Percentiles rank a stretch among this genome's conserved stretches.
Conservation (phyloP, 495 filamentous ascomycete species). For the Penicillium angulare region DNA sequence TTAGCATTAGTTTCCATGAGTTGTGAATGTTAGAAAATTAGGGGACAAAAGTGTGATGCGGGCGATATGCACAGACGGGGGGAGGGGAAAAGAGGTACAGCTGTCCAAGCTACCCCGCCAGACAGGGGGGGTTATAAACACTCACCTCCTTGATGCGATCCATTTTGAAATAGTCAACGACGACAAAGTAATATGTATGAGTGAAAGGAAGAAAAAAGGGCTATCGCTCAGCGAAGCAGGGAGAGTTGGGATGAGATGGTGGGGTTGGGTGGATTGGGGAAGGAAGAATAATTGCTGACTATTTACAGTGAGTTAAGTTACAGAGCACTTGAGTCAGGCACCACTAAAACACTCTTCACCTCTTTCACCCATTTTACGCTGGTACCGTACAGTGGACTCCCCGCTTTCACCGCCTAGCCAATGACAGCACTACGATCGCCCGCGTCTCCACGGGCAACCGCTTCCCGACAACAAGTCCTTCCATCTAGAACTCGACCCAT, state of each 20-base stretch:
- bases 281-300: conserved; percentile 18
- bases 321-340: too few relatives aligned
- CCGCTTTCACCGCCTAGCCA: conserved; percentile 14
- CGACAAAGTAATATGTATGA: conserved; percentile 30
- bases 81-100: conserved; percentile 19
- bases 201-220: conserved; percentile 30
- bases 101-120: conserved; percentile 46
- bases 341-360: conserved; percentile 1
- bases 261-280: conserved; percentile 18
- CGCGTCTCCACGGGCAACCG: conserved; percentile 52
- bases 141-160: conserved; percentile 78
- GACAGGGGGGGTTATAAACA: conserved; percentile 28
- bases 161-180: conserved; percentile 38
- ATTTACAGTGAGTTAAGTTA: too few relatives aligned
- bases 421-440: conserved; percentile 26
- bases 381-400: conserved; percentile 14
- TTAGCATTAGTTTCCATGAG: conserved; percentile 16
- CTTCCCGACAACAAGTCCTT: conserved; percentile 21
- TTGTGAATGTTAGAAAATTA: not conserved
- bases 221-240: conserved; percentile 47
- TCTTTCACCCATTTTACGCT: conserved; percentile 10
- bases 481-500: conserved; percentile 3
- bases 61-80: conserved; percentile 15
- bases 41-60: conserved; percentile 11
- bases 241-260: conserved; percentile 15